A percentile compares a stretch with the other conserved stretches of the same genome.
Conservation (phyloP, 2,329 filamentous ascomycete genomes). For the Trichocomaceae sp. region DNA sequence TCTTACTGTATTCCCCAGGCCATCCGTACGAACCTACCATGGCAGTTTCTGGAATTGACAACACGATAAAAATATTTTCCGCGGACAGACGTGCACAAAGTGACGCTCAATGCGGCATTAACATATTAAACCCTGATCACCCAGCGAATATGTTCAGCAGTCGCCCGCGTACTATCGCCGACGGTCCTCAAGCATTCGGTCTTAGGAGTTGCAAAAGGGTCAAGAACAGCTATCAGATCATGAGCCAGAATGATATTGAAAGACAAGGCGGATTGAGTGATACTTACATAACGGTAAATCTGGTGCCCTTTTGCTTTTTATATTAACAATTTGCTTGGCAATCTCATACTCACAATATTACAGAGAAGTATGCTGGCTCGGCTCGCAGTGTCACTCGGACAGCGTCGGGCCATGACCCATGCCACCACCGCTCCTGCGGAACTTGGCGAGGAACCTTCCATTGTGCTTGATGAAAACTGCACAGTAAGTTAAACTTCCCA, state of each 20-base stretch:
- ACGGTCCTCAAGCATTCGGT: constrained; percentile 30
- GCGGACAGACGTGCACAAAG: constrained; percentile 53
- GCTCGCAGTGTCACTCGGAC: constrained; percentile 37
- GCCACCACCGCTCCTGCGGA: constrained; percentile 20
- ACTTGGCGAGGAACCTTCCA: constrained; percentile 26
- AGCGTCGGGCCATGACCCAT: constrained; percentile 29
- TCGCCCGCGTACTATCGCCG: constrained; percentile 17
- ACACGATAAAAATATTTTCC: constrained; percentile 63
- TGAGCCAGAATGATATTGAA: constrained; percentile 55
- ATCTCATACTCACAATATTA: constrained; percentile 7
- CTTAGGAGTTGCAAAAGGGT: constrained; percentile 53
- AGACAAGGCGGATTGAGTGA: constrained; percentile 53
- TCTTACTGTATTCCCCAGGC: constrained; percentile 29
- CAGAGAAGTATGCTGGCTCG: constrained; percentile 44
- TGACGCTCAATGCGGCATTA: constrained; percentile 51
- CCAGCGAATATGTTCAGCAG: constrained; percentile 29
- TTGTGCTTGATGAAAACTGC: constrained; percentile 42
- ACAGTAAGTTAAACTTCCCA: constrained; percentile 25
- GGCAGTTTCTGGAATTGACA: constrained; percentile 61
- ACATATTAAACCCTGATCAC: constrained; percentile 47
- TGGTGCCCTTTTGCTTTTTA: constrained; percentile 8
- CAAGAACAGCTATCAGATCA: constrained; percentile 56
- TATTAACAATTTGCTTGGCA: constrained; percentile 9
- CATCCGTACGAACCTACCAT: constrained; percentile 63
- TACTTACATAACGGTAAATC: constrained; percentile 50